phyloP scores from a whole-genome alignment of 2,329 filamentous ascomycete genomes.

The Xylariaceae sp. region DNA sequence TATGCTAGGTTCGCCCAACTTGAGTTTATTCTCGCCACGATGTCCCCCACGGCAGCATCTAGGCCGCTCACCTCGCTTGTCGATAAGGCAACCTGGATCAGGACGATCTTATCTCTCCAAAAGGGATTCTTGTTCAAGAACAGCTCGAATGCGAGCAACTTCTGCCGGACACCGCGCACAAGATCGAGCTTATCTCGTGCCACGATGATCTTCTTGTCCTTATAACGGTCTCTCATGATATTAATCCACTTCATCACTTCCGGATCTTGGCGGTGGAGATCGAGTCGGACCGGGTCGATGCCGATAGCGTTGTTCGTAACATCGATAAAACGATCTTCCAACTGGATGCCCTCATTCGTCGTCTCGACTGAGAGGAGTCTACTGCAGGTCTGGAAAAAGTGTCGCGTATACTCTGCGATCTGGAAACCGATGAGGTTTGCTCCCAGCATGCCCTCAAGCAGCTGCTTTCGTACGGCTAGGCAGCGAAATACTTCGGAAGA shows the following conservation, averaged over 20 bases:
- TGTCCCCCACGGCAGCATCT: constrained; percentile 83
- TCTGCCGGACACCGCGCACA: constrained; percentile 87
- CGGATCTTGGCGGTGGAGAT: constrained; percentile 61
- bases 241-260: constrained; percentile 75
- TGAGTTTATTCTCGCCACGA: constrained; percentile 90
- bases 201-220: constrained; percentile 84
- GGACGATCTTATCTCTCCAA: constrained; percentile 79
- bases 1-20: constrained; percentile 86
- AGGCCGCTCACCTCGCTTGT: constrained; percentile 83
- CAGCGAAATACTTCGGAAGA: constrained; percentile 96
- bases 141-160: constrained; percentile 84
- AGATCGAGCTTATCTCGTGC: constrained; percentile 91
- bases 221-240: constrained; percentile 76
- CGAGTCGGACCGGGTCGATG: constrained; percentile 75
- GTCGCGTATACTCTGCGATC: constrained; percentile 84
- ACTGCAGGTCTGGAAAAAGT: constrained; percentile 94
- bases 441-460: constrained; percentile 87
- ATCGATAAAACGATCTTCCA: constrained; percentile 91
- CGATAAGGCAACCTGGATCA: constrained; percentile 91
- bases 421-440: constrained; percentile 92
- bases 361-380: constrained; percentile 86
- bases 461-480: constrained; percentile 75
- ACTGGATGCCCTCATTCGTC: constrained; percentile 77
- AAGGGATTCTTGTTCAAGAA: constrained; percentile 92
- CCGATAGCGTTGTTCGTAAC: constrained; percentile 82